Base-by-base conservation (phyloP, 2,329 filamentous ascomycete species). In the Calycina herbarum region DNA sequence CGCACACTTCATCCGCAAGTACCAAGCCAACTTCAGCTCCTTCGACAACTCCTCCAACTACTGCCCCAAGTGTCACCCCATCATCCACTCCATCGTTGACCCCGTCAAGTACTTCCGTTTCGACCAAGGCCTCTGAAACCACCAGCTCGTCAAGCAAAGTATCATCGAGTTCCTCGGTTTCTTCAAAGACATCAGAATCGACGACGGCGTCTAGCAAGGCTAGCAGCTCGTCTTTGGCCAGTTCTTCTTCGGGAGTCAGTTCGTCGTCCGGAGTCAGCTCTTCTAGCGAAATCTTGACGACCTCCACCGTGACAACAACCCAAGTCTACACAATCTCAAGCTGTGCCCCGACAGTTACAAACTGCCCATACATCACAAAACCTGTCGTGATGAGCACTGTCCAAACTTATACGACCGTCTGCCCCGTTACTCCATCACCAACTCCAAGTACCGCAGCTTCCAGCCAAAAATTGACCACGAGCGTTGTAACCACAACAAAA, bases 351-450 rank as follows among this genome's bases (percentile, higher is more conserved):
- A 31, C 33, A 10, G 35, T 60, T 0, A 60, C 35, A 24, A 27
- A 60, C 10, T 60, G 58, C 38, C 58, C 58, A 4, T 60, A 60
- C n/a, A 60, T 38, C 20, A 60, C 58, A 11, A 40, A 60, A 7
- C 58, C 58, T 3, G 58, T 60, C 4, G 38, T 42, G 7, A 27
- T 38, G 3, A 60, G 17, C 17, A 45, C 58, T 31, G 58, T 60
- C 13, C 5, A 5, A 33, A 60, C 38, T 2, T 60, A 60, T 29
- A 60, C 38, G 0, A 60, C 58, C 7, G 13, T 42, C 6, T 60
- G 58, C 38, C 42, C 59, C 1, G 59, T 61, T 24, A 54, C 59
- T 33, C n/a, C 33, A 5, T n/a, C 33, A 2, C 38, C n/a, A 60
- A 51, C 45, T 4, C 35, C 33, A 45, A 60, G 33, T 24, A 51